These are phyloP conservation scores for Venturia oleaginea DNA, from an alignment of 2,329 filamentous ascomycete genomes.

Conservation along the genomic window DNA sequence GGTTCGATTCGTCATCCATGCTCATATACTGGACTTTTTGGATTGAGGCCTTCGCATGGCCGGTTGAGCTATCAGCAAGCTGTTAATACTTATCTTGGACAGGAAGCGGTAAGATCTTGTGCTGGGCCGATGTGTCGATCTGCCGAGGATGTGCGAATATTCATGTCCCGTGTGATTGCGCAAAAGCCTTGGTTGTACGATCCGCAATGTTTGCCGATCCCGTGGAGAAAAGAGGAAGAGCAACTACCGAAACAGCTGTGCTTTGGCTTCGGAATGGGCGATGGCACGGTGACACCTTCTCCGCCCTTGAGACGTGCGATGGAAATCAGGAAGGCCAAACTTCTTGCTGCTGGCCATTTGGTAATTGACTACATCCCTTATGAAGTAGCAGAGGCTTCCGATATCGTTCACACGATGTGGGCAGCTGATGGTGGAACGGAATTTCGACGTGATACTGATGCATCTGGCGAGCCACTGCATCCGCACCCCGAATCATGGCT, in stretches of 20 bases:
- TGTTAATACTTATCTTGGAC: constrained; percentile 56
- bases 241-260: constrained; percentile 18
- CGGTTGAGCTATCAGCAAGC: constrained; percentile 27
- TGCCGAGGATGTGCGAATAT: constrained; percentile 31
- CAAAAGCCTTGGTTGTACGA: constrained; percentile 39
- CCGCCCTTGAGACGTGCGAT: constrained; percentile 18
- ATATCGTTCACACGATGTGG: constrained; percentile 19
- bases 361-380: constrained; percentile 18
- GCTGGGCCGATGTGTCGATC: constrained; percentile 40
- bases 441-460: constrained; percentile 18
- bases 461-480: constrained; percentile 20
- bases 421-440: constrained; percentile 18
- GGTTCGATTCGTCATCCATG: constrained; percentile 69
- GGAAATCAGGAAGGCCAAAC: constrained; percentile 19
- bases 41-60: constrained; percentile 18
- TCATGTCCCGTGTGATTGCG: constrained; percentile 34
- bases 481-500: constrained; percentile 18
- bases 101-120: constrained; percentile 53
- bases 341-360: constrained; percentile 17
- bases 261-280: constrained; percentile 19
- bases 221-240: constrained; percentile 44
- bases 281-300: constrained; percentile 18
- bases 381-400: constrained; percentile 16
- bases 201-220: constrained; percentile 30
- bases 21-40: constrained; percentile 50